Percentiles rank a stretch among this genome's conserved stretches.
Conservation (phyloP, 139 green algal species). For the Chlamydomonas incerta region DNA sequence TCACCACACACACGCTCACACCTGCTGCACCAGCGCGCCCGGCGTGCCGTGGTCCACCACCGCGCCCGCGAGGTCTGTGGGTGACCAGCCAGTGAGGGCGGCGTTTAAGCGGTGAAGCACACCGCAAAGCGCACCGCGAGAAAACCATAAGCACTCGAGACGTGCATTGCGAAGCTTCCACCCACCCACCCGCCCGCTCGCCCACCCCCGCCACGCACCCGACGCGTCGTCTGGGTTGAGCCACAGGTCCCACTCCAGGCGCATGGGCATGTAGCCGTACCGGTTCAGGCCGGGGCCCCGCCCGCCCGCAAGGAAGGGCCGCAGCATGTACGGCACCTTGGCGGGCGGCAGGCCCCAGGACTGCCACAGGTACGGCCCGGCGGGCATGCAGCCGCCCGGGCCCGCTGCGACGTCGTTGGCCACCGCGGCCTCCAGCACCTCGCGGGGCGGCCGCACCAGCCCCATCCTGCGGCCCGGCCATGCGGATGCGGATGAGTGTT, state of each 20-base stretch:
- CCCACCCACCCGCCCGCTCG: too few species aligned
- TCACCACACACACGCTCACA: too few species aligned
- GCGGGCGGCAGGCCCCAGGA: not conserved
- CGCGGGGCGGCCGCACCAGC: not conserved
- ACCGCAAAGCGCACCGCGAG: too few species aligned
- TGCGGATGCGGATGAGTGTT: too few species aligned
- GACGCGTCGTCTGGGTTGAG: conserved; percentile 20
- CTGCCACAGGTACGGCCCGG: conserved; percentile 18
- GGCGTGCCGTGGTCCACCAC: conserved; percentile 63
- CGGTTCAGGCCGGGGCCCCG: conserved; percentile 39
- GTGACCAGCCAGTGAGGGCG: too few species aligned
- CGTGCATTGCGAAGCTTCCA: too few species aligned
- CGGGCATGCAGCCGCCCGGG: not conserved
- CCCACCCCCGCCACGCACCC: not conserved
- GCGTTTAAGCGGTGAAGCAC: too few species aligned
- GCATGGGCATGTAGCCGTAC: conserved; percentile 63
- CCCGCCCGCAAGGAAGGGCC: not conserved
- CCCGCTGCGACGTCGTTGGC: not conserved
- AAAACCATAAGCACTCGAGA: too few species aligned
- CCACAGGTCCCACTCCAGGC: conserved; percentile 76
- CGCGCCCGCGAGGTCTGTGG: conserved; percentile 28
- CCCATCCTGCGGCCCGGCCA: not conserved
- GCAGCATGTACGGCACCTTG: conserved; percentile 10
- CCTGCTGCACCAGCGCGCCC: conserved; percentile 61
- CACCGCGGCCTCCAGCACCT: not conserved